Conservation (phyloP, 768 basidiomycete species). For the Termitomyces sp. region DNA sequence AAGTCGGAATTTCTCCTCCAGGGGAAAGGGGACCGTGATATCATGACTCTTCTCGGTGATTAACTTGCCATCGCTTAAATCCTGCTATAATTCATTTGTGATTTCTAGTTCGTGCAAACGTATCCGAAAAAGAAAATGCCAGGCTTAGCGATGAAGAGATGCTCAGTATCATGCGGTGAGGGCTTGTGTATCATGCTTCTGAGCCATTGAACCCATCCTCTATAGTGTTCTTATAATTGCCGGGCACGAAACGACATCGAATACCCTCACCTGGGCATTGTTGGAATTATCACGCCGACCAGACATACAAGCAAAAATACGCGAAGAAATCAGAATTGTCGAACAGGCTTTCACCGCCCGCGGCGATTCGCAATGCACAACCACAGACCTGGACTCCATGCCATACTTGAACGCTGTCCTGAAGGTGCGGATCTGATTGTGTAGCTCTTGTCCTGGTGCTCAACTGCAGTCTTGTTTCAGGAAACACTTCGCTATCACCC, state of each 20-base stretch:
- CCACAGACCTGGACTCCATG: conserved; percentile 45
- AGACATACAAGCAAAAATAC: conserved; percentile 51
- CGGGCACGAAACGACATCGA: conserved; percentile 59
- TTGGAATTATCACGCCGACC: conserved; percentile 56
- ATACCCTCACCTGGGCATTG: conserved; percentile 52
- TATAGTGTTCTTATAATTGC: conserved; percentile 43
- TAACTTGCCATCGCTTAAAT: background rate
- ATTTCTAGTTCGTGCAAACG: conserved; percentile 45
- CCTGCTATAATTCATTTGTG: background rate
- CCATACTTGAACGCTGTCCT: conserved; percentile 24
- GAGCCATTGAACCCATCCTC: conserved; percentile 23
- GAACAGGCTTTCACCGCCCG: conserved; percentile 26
- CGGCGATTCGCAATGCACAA: conserved; percentile 31
- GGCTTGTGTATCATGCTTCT: conserved; percentile 6
- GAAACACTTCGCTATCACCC: conserved; percentile 42
- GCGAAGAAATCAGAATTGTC: conserved; percentile 49
- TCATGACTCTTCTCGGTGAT: conserved; percentile 38
- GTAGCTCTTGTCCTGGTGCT: background rate
- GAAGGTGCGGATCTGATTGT: conserved; percentile 16
- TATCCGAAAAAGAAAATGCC: conserved; percentile 35
- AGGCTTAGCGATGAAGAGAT: conserved; percentile 44
- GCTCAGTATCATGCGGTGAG: conserved; percentile 47
- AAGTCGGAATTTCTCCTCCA: conserved; percentile 26
- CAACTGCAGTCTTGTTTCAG: conserved; percentile 24
- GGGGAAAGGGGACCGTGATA: conserved; percentile 26